phyloP scores from a whole-genome alignment of 192 early-diverging fungal species.

The Backusella circina region DNA sequence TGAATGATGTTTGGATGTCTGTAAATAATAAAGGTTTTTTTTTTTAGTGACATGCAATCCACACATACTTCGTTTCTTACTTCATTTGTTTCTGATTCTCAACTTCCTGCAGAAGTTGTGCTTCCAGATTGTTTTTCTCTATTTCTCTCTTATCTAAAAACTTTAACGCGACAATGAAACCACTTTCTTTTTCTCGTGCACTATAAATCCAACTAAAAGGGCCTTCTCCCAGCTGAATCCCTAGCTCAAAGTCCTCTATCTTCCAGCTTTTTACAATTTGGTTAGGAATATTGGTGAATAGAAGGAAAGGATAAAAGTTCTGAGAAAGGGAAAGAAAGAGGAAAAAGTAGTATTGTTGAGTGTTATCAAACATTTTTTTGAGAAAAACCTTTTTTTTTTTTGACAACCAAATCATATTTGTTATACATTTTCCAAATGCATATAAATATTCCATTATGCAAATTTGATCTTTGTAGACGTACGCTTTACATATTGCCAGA shows the following conservation, averaged over 20 bases:
- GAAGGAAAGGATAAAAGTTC: not conserved
- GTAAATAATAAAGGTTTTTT: not conserved
- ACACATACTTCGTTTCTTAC: not conserved
- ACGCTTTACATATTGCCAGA: no score
- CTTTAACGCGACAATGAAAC: not conserved
- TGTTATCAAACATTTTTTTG: no score
- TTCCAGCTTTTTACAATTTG: not conserved
- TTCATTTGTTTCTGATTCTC: not conserved
- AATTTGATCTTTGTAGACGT: no score
- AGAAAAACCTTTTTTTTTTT: no score
- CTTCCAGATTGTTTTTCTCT: not conserved
- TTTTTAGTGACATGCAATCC: not conserved
- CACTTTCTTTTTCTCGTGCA: not conserved
- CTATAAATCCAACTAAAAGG: not conserved
- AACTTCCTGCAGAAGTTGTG: not conserved
- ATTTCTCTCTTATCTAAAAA: not conserved
- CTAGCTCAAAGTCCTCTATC: not conserved
- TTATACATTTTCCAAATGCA: no score
- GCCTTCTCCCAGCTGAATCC: not conserved
- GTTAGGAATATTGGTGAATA: not conserved
- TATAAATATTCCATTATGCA: no score
- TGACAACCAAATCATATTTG: no score
- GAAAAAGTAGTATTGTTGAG: no score
- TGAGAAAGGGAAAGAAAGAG: no score
- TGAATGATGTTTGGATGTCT: not conserved